Evolutionary conservation across 164 flowering plant genomes (phyloP), one percentile per base, ranked within the genome.

Genomic region (Aristolochia fimbriata): DNA sequence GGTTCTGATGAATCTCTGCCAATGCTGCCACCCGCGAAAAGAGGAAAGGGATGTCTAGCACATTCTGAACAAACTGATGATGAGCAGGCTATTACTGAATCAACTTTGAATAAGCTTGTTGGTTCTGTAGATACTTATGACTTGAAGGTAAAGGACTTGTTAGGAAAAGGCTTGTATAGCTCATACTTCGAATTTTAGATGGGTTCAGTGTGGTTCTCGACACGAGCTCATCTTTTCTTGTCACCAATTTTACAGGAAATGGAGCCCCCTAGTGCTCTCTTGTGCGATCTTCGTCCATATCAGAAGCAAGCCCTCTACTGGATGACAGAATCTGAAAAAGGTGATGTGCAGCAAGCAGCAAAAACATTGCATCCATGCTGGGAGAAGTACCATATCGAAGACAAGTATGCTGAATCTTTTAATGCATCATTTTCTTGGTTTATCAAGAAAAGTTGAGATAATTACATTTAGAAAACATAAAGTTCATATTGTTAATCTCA

Each of bases 261-360:
- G 91, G 88, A 84, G 47, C 82, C 91, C 46, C 89, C 89, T 15
- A 23, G 46, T 27, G 77, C 86, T 14, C 84, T 89, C 14, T 69
- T 37, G 46, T 89, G 96, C 73, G 71, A 65, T 43, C 72, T 89
- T 57, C 78, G 76, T 71, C 81, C 94, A 27, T 89, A 85, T 66
- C 94, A 89, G 69, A 89, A 85, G 59, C 81, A 86, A 74, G 96
- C 94, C 62, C 88, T 89, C 16, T 68, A 76, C 61, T 89, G 94
- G 94, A 89, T 89, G 96, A 62, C 80, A 19, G 81, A 82, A 60
- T 67, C 71, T 17, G 96, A 89, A 67, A 76, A 78, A 61, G 88
- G 90, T 49, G 67, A 73, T 76, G 81, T 60, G 59, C 86, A 81
- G 65, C 70, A 82, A 61, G 85, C 89, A 60, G 67, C 74, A 50